phyloP scores from a whole-genome alignment of 2,329 filamentous ascomycete genomes.

The Penicillium sp. region DNA sequence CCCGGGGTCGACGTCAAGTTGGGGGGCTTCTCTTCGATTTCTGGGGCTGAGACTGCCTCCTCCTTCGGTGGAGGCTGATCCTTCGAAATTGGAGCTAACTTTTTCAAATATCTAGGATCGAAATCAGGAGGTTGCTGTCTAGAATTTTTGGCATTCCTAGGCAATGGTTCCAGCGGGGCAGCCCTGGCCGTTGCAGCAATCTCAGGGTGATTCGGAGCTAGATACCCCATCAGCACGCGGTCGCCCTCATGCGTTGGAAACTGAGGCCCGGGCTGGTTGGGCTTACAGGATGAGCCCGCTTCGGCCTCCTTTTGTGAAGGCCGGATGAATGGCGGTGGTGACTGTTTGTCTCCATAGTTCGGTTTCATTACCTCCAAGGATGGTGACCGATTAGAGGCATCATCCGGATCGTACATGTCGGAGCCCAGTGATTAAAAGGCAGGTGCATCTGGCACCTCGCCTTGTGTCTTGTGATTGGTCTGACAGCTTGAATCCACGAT shows the following conservation, averaged over 20 bases:
- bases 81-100: background rate
- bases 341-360: conserved; percentile 31
- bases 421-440: conserved; percentile 30
- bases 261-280: conserved; percentile 26
- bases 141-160: conserved; percentile 32
- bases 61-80: background rate
- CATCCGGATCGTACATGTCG: conserved; percentile 43
- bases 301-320: conserved; percentile 19
- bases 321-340: conserved; percentile 36
- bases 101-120: background rate
- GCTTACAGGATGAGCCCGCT: conserved; percentile 37
- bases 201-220: conserved; percentile 63
- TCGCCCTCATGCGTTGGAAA: conserved; percentile 54
- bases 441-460: conserved; percentile 9
- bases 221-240: conserved; percentile 60
- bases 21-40: background rate
- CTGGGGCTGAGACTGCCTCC: background rate
- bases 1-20: no score
- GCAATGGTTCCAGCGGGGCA: conserved; percentile 43
- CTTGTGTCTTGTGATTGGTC: conserved; percentile 1
- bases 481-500: background rate
- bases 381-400: conserved; percentile 38
- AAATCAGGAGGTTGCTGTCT: conserved; percentile 2
- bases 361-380: conserved; percentile 31
- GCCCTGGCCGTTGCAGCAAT: conserved; percentile 58